Base-by-base conservation (phyloP, 768 basidiomycete species). In the Antrodiella citrinella region DNA sequence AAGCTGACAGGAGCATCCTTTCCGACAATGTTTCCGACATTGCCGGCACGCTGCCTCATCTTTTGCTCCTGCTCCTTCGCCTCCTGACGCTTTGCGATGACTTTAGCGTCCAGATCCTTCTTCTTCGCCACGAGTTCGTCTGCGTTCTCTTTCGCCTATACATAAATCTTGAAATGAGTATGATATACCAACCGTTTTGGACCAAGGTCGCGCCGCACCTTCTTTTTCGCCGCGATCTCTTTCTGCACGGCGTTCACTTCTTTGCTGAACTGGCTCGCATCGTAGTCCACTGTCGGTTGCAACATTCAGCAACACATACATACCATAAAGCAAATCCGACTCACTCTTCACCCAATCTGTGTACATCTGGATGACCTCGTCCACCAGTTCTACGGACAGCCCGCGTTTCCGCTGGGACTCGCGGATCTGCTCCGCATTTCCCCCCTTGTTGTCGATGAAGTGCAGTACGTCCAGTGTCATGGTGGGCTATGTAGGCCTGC, bases 361-460 rank as follows among this genome's bases (percentile, higher is more conserved):
- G 61, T 97, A 96, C 82, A 94, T 83, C 61, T 81, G 80, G 52
- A 98, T 83, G 51, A 97, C 80, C 66, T 98, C 91, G 67, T 97
- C 93, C 13, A 98, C 94, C 57, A 96, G 66, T 66, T 93, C 94
- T 47, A 90, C 89, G 18, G 87, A 77, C 50, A 91, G 84, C 9
- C 88, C 89, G 44, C 96, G 81, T 69, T 91, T 93, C 60, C 82
- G 74, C 72, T 99, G 95, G 3, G 94, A 97, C 60, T 91, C 91
- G 50, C 86, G 74, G 54, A 98, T 93, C 62, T 83, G 79, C 57
- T 87, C 83, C 13, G 94, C 82, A 70, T 96, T 89, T 26, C 96
- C 96, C 21, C 94, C 96, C 65, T 91, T 92, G 69, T 69, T 79
- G 62, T 89, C 83, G 57, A 92, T 88, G 58, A 92, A 92, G 49